These are phyloP conservation scores for Zhuliangozyma parablackwelliae DNA, from an alignment of 1,139 yeast genomes.

Conservation along the genomic window DNA sequence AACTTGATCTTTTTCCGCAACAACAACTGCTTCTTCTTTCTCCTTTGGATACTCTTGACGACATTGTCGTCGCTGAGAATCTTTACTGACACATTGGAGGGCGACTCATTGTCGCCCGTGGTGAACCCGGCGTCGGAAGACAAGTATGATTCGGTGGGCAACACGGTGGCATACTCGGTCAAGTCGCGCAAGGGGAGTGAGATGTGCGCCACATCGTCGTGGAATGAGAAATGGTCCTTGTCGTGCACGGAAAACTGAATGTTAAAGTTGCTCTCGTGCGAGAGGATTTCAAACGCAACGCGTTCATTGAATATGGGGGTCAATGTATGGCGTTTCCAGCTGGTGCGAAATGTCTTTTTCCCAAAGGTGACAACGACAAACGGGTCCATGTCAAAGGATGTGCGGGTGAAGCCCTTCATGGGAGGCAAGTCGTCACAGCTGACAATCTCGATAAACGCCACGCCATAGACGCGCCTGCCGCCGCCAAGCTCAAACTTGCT, in stretches of 20 bases:
- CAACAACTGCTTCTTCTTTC: constrained; percentile 24
- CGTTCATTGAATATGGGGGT: constrained; percentile 82
- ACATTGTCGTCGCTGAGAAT: constrained; percentile 30
- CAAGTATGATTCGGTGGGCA: not conserved
- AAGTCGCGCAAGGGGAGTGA: constrained; percentile 51
- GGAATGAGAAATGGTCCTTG: constrained; percentile 75
- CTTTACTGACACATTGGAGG: constrained; percentile 15
- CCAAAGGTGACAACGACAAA: constrained; percentile 91
- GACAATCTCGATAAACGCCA: constrained; percentile 69
- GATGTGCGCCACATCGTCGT: constrained; percentile 74
- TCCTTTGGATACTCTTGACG: constrained; percentile 15
- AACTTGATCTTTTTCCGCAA: constrained; percentile 23
- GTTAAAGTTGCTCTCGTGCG: constrained; percentile 61
- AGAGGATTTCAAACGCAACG: constrained; percentile 70
- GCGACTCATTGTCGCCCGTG: constrained; percentile 13
- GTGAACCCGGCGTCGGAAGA: constrained; percentile 6
- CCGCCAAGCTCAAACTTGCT: constrained; percentile 23
- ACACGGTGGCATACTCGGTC: constrained; percentile 16
- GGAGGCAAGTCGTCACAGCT: constrained; percentile 74
- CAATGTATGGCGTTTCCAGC: constrained; percentile 77
- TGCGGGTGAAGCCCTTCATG: constrained; percentile 52
- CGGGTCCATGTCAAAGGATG: constrained; percentile 94
- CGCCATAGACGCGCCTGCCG: constrained; percentile 56
- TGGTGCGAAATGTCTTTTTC: constrained; percentile 79
- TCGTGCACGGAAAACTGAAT: constrained; percentile 74